Evolutionary conservation across 768 basidiomycete species (phyloP), one percentile per base, ranked within the genome.

Genomic region (Xerocomellus amylosporus): DNA sequence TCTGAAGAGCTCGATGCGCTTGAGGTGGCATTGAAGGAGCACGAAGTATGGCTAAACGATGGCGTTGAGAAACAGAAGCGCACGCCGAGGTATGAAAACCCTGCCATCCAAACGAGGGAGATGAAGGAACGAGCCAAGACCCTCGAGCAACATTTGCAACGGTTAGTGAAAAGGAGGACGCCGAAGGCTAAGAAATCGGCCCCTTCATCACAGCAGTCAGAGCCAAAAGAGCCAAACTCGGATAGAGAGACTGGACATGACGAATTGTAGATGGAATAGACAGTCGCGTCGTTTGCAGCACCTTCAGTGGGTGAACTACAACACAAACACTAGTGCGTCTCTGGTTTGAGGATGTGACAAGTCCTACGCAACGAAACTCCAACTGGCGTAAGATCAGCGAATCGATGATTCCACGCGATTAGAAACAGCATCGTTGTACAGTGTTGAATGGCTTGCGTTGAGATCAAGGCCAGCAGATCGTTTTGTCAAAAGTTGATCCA

Each of bases 91-190:
- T 82, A 89, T 62, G 84, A 92, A 66, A 85, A 97, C 65, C 93
- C 94, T 3, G 88, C 88, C n/a, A 82, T 98, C 31, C 80, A 85
- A 72, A 88, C 87, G 46, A 81, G 74, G 61, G 94, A 98, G 73
- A 86, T 98, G 83, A 87, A 86, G 73, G 84, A 85, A 51, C 79
- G 88, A 52, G 88, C 89, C 26, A 89, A 87, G 78, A 79, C 79
- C 41, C 74, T 97, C 34, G 93, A 96, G 77, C 81, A 75, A 47
- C 86, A 86, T 45, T 64, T 91, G 70, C 82, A 84, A 68, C 84
- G 78, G 66, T 63, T 92, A 55, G 79, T 79, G 61, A 87, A 77
- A 75, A 78, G 87, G 70, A 90, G 83, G 74, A 74, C 77, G 41
- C 85, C 88, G 3, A 88, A 87, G 70, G 67, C 72, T 51, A 82